phyloP scores from a whole-genome alignment of 1,284 basidiomycete genomes.

The Tilletia caries region DNA sequence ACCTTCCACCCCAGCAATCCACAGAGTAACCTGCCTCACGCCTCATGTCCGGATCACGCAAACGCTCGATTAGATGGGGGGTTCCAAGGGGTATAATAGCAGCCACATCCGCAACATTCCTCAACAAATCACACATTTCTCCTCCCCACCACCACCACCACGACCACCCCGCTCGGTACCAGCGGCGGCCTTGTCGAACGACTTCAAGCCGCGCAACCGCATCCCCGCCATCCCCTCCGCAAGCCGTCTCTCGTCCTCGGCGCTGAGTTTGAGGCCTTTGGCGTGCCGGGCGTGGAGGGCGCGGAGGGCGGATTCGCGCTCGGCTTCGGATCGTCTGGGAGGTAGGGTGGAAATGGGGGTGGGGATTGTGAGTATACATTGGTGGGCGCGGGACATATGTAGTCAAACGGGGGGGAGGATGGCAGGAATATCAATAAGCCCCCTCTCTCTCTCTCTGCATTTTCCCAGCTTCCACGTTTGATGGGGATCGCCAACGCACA shows the following conservation, averaged over 20 bases:
- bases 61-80: too few species aligned
- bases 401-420: background rate
- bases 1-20: too few species aligned
- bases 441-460: too few species aligned
- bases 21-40: too few species aligned
- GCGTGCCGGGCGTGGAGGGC: conserved; percentile 37
- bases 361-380: too few species aligned
- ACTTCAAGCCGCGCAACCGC: background rate
- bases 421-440: too few species aligned
- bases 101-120: too few species aligned
- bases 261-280: conserved; percentile 33
- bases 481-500: too few species aligned
- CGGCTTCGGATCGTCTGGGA: conserved; percentile 34
- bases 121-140: background rate
- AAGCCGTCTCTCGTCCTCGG: conserved; percentile 34
- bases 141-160: background rate
- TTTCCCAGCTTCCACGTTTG: too few species aligned
- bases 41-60: too few species aligned
- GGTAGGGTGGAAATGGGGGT: background rate
- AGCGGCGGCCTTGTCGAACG: background rate
- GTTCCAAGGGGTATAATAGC: too few species aligned
- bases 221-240: conserved; percentile 40
- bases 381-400: background rate
- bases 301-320: conserved; percentile 33
- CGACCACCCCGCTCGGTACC: too few species aligned